phyloP scores from a whole-genome alignment of 208 protist species.

The Trypanosomatidae sp. region DNA sequence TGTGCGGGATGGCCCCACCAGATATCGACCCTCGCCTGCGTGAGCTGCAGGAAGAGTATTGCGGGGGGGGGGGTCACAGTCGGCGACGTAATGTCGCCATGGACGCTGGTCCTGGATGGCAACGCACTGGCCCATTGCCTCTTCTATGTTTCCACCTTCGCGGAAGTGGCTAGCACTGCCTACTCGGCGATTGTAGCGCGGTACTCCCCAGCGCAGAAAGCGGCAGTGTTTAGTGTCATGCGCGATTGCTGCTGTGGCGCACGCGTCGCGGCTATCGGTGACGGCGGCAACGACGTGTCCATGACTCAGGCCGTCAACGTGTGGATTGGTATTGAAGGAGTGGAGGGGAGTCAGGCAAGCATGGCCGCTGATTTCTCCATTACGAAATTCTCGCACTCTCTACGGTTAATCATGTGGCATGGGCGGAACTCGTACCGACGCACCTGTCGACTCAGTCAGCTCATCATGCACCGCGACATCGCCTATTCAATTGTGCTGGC shows the following conservation, averaged over 20 bases:
- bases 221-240: constrained; percentile 93
- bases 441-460: constrained; percentile 93
- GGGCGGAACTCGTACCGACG: constrained; percentile 91
- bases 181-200: constrained; percentile 96
- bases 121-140: constrained; percentile 67
- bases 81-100: constrained; percentile 22
- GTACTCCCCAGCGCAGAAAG: constrained; percentile 98
- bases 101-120: constrained; percentile 88
- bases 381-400: constrained; percentile 93
- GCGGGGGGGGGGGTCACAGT: constrained; percentile 9
- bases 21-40: constrained; percentile 39
- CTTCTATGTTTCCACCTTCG: constrained; percentile 42
- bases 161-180: constrained; percentile 50
- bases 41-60: constrained; percentile 39
- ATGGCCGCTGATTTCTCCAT: constrained; percentile 99
- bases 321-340: constrained; percentile 98
- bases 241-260: constrained; percentile 38
- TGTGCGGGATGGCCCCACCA: constrained; percentile 39
- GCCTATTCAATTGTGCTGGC: constrained; percentile 98
- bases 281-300: constrained; percentile 98
- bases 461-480: constrained; percentile 98
- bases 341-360: constrained; percentile 98
- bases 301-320: constrained; percentile 97
- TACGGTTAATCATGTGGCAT: constrained; percentile 90
- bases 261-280: constrained; percentile 96